Conservation (phyloP, 2,329 filamentous ascomycete species). For the Lasiodiplodia sp. region DNA sequence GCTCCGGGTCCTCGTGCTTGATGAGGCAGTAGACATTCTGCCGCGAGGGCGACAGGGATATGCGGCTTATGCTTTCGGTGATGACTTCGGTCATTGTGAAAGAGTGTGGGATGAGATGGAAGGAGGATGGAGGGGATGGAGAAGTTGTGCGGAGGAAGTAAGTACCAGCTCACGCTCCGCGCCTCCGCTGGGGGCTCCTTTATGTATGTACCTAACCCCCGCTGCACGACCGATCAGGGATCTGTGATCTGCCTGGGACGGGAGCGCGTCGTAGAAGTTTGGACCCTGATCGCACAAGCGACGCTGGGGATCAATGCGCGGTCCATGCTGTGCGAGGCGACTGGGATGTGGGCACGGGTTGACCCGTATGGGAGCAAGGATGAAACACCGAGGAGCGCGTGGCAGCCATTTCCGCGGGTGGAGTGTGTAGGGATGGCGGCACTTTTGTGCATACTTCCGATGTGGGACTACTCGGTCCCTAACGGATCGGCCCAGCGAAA, state of each 20-base stretch:
- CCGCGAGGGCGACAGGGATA: background rate
- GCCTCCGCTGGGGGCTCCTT: background rate
- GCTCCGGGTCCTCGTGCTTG: slow-evolving; percentile 74
- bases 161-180: background rate
- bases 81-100: background rate
- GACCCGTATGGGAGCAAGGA: background rate
- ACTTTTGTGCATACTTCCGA: background rate
- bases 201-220: background rate
- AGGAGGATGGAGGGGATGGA: background rate
- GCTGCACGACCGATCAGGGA: background rate
- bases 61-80: background rate
- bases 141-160: background rate
- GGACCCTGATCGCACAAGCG: background rate
- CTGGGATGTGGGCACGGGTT: background rate
- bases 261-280: background rate
- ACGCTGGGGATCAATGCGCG: background rate
- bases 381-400: slow-evolving; percentile 1
- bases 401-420: background rate
- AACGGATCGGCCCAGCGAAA: no score
- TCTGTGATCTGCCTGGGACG: background rate
- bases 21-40: slow-evolving; percentile 8
- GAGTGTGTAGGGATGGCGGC: no score
- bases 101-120: background rate
- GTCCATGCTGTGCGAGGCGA: background rate
- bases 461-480: no score